Conservation (phyloP, 192 early-diverging fungal genomes). For the Entomortierella beljakovae region DNA sequence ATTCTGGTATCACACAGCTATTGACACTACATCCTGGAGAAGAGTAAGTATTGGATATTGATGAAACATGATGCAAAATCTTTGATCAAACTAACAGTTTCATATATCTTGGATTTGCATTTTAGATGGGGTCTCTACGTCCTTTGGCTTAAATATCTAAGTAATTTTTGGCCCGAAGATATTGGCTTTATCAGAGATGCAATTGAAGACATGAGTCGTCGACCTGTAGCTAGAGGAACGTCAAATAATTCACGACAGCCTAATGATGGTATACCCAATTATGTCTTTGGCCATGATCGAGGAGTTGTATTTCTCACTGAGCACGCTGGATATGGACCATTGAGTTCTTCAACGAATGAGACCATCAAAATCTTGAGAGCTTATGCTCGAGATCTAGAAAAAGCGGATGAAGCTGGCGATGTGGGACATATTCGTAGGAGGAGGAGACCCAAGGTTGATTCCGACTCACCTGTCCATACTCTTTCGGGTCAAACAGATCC, state of each 20-base stretch:
- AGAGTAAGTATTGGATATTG: slow-evolving; percentile 14
- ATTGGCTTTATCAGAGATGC: slow-evolving; percentile 25
- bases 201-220: slow-evolving; percentile 35
- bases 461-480: background rate
- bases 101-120: background rate
- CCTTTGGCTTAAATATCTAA: slow-evolving; percentile 46
- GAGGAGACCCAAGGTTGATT: slow-evolving; percentile 22
- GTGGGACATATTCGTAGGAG: slow-evolving; percentile 37
- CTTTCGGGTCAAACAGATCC: too few species aligned
- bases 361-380: slow-evolving; percentile 37
- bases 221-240: background rate
- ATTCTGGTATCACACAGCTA: slow-evolving; percentile 45
- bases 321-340: background rate
- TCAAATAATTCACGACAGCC: background rate
- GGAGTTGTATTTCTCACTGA: background rate
- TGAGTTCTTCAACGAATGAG: slow-evolving; percentile 4
- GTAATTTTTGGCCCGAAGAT: slow-evolving; percentile 54
- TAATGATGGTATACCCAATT: background rate
- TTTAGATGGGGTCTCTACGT: slow-evolving; percentile 46
- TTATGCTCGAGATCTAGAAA: slow-evolving; percentile 27
- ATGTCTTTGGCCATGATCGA: slow-evolving; percentile 10
- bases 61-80: background rate
- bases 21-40: slow-evolving; percentile 40
- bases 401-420: slow-evolving; percentile 27
- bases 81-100: background rate